Conservation (phyloP, 257 asterid genomes). For the Salvia hispanica region DNA sequence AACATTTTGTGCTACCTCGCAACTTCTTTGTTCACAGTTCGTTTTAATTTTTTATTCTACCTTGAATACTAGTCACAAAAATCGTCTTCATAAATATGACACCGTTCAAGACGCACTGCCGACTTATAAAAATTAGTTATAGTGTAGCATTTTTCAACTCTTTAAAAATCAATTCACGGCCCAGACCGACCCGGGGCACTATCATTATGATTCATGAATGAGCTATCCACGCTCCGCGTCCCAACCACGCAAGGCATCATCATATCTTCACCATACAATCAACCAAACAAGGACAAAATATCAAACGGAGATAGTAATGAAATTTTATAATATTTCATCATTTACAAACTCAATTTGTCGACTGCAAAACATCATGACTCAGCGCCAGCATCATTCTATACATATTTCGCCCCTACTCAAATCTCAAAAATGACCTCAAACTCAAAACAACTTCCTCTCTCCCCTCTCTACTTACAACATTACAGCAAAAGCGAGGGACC, state of each 20-base stretch:
- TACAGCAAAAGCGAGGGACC: slow-evolving; percentile 42
- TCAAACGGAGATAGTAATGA: not conserved
- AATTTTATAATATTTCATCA: slow-evolving; percentile 19
- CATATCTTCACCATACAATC: slow-evolving; percentile 14
- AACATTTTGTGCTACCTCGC: no score
- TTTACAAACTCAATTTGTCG: slow-evolving; percentile 44
- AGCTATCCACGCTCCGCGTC: slow-evolving; percentile 28
- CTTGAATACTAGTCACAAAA: no score
- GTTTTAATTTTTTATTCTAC: no score
- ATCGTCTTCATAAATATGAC: no score
- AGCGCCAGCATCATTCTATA: slow-evolving; percentile 37
- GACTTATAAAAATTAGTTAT: no score
- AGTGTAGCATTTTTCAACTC: no score
- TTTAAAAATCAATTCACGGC: no score
- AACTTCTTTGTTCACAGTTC: no score
- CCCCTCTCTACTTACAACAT: slow-evolving; percentile 53
- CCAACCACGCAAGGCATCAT: slow-evolving; percentile 51
- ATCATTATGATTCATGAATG: no score
- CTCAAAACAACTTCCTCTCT: slow-evolving; percentile 16
- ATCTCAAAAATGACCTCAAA: slow-evolving; percentile 35
- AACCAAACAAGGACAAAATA: not conserved
- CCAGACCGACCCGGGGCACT: no score
- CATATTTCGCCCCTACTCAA: slow-evolving; percentile 36
- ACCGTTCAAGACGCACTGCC: no score
- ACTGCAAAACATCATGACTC: slow-evolving; percentile 46